Conservation (phyloP, 352 stramenopile species). For the Elongisporangium anandrum region DNA sequence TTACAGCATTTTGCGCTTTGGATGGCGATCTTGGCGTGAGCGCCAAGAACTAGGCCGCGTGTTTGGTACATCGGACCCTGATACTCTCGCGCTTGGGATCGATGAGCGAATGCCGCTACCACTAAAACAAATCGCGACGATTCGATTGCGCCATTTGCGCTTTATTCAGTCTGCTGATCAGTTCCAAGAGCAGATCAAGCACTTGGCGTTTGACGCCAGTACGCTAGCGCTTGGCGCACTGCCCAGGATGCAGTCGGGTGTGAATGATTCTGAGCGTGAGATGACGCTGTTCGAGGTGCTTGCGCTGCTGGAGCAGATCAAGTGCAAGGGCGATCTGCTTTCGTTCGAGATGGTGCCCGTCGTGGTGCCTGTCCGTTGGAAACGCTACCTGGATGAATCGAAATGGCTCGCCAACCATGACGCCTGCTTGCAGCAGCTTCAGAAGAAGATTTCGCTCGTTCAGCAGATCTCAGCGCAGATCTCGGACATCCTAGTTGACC, state of each 20-base stretch:
- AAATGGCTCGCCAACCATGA: slow-evolving; percentile 39
- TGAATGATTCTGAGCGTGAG: slow-evolving; percentile 23
- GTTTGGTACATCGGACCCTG: slow-evolving; percentile 19
- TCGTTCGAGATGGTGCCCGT: slow-evolving; percentile 47
- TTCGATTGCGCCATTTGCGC: slow-evolving; percentile 43
- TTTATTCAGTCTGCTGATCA: slow-evolving; percentile 25
- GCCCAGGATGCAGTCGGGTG: background rate
- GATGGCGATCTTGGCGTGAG: slow-evolving; percentile 40
- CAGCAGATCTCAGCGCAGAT: slow-evolving; percentile 38
- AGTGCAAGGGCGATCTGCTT: slow-evolving; percentile 47
- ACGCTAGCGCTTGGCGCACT: slow-evolving; percentile 22
- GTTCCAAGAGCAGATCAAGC: slow-evolving; percentile 26
- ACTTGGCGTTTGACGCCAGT: slow-evolving; percentile 34
- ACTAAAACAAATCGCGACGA: slow-evolving; percentile 42
- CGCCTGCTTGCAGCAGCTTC: slow-evolving; percentile 31
- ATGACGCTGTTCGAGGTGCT: slow-evolving; percentile 70
- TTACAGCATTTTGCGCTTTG: slow-evolving; percentile 35
- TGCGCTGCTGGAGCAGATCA: slow-evolving; percentile 46
- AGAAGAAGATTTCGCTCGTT: slow-evolving; percentile 32
- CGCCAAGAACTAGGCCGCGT: slow-evolving; percentile 31
- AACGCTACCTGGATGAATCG: slow-evolving; percentile 25
- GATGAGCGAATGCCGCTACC: slow-evolving; percentile 31
- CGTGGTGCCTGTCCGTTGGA: slow-evolving; percentile 37
- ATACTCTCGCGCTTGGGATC: slow-evolving; percentile 17
- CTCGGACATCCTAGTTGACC: slow-evolving; percentile 44